Conservation (phyloP, 805 yeast species). For the Wickerhamomyces alni region DNA sequence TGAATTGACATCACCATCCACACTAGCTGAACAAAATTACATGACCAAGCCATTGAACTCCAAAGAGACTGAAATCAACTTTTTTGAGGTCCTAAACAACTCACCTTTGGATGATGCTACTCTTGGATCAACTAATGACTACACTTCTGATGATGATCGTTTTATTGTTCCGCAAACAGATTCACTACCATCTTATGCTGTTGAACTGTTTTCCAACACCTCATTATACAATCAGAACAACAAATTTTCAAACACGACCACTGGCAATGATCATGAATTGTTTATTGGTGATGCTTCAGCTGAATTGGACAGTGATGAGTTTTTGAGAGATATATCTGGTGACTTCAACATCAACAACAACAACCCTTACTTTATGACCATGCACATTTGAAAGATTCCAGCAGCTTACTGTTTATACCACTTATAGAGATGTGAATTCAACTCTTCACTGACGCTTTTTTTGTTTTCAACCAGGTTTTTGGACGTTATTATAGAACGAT, state of each 20-base stretch:
- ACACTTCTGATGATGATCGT: background rate
- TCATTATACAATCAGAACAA: too few relatives aligned
- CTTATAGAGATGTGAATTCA: too few relatives aligned
- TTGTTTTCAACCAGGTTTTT: too few relatives aligned
- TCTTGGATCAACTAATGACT: constrained; percentile 5
- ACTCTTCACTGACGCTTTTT: too few relatives aligned
- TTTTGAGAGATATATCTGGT: constrained; percentile 2
- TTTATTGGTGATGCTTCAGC: background rate
- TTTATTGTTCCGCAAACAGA: background rate
- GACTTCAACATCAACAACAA: background rate
- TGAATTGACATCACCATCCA: constrained; percentile 18
- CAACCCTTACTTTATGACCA: background rate
- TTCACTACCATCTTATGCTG: background rate
- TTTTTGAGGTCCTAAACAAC: constrained; percentile 11
- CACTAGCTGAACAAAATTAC: constrained; percentile 11
- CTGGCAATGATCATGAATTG: background rate
- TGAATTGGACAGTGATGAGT: background rate
- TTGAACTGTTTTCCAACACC: background rate
- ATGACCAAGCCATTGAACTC: background rate
- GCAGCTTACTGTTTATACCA: too few relatives aligned
- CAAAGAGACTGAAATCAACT: background rate
- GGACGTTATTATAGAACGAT: too few relatives aligned
- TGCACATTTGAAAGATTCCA: background rate
- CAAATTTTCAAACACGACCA: background rate
- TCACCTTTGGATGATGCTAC: constrained; percentile 18